Base-by-base conservation (phyloP, 768 basidiomycete genomes). In the Leccinum aurantiacum region DNA sequence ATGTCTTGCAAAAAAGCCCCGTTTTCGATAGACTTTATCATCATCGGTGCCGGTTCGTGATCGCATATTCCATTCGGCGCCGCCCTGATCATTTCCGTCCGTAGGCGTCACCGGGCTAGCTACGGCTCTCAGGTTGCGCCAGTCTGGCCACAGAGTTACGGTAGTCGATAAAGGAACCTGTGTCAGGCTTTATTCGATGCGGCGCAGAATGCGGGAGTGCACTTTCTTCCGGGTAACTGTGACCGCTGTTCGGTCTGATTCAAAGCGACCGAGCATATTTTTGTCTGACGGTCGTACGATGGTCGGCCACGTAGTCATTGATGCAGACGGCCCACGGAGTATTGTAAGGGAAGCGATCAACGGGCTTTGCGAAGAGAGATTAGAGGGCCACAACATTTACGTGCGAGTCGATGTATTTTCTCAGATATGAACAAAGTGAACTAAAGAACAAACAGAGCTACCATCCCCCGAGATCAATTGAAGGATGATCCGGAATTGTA, bases 291-390 rank as follows among this genome's bases (percentile, higher is more conserved):
- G 84, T 24, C 79, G 82, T 54, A 71, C 69, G 9, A 60, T 86
- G 19, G 56, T 65, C 4, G 82, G 81, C 5, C 85, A 88, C 66
- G 71, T 87, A 35, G 72, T 88, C 53, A 78, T 88, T 17, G 86
- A 83, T 27, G 86, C 87, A 3, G 87, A 89, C 68, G 87, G 88
- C 13, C 77, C 79, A 54, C 70, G 74, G 33, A 85, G 84, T 44
- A 44, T 80, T 13, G 74, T 79, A 31, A 71, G 71, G 19, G 63
- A 75, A 22, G 66, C 80, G 3, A 65, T 79, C 33, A 71, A 69
- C 4, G 70, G 72, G 9, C 77, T 76, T 19, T 65, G 67, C 44
- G 60, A 72, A 14, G 67, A 72, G 27, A 61, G 57, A 4, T 63
- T 71, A 41, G 69, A 72, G 62, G 63, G 70, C 15, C 56, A 76